Conservation (phyloP, 1,284 basidiomycete genomes). For the Naganishia cerealis region DNA sequence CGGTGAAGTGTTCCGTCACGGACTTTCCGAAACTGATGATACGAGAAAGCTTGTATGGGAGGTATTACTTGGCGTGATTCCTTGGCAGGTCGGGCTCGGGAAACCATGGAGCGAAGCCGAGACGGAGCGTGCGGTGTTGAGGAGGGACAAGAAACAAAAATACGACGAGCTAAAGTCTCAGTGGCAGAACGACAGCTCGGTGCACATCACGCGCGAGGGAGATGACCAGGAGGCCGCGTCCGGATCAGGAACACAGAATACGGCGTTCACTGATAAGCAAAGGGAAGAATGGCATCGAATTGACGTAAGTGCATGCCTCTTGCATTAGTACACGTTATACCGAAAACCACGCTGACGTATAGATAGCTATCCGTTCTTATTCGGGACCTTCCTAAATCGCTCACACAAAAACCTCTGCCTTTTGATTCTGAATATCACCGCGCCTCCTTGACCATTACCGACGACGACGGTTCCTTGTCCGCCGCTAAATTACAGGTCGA, state of each 20-base stretch:
- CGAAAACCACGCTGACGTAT: conserved; percentile 1
- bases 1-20: conserved; percentile 52
- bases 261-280: conserved; percentile 43
- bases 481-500: conserved; percentile 73
- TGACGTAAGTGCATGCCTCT: conserved; percentile 46
- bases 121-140: conserved; percentile 57
- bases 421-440: not conserved
- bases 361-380: conserved; percentile 18
- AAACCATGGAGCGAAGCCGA: conserved; percentile 35
- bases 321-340: not conserved
- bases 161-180: conserved; percentile 71
- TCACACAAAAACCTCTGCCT: not conserved
- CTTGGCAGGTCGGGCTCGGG: conserved; percentile 66
- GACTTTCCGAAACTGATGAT: conserved; percentile 73
- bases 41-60: conserved; percentile 75
- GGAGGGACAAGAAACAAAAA: conserved; percentile 66
- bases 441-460: not conserved
- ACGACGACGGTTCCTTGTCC: not conserved
- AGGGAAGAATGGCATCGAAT: conserved; percentile 55
- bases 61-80: conserved; percentile 77
- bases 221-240: conserved; percentile 35
- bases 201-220: conserved; percentile 32
- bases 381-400: conserved; percentile 20
- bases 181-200: conserved; percentile 74
- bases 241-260: conserved; percentile 41